Conservation (phyloP, 75 land plant genomes). For the Picea glauca region DNA sequence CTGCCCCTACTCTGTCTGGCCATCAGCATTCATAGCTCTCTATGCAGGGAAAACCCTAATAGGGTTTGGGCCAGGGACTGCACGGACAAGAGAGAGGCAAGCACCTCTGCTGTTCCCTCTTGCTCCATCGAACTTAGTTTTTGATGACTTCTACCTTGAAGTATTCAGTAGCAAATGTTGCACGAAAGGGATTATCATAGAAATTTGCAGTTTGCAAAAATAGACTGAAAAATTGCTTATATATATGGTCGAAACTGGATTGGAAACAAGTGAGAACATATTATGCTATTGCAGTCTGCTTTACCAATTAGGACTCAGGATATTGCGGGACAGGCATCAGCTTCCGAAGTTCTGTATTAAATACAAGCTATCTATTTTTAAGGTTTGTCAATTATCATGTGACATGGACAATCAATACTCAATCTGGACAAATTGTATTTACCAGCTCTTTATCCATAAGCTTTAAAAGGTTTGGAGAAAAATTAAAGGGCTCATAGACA, state of each 20-base stretch:
- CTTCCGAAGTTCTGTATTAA: neutral
- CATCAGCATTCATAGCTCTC: too few relatives aligned
- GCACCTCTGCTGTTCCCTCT: too few relatives aligned
- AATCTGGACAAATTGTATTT: neutral
- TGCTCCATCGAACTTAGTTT: too few relatives aligned
- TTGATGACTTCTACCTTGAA: slow-evolving; percentile 48
- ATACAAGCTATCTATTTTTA: neutral
- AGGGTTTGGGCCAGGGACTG: too few relatives aligned
- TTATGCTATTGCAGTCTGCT: neutral
- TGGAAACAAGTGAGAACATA: slow-evolving; percentile 49
- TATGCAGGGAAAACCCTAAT: too few relatives aligned
- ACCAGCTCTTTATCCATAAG: neutral
- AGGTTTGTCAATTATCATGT: neutral
- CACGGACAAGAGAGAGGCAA: too few relatives aligned
- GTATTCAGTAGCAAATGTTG: slow-evolving; percentile 86
- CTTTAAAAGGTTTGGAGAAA: neutral
- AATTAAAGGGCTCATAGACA: neutral
- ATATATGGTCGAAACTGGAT: slow-evolving; percentile 89
- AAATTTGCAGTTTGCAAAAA: slow-evolving; percentile 95
- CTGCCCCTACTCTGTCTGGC: too few relatives aligned
- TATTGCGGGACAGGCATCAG: neutral
- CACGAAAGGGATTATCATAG: slow-evolving; percentile 97
- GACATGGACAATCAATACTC: neutral
- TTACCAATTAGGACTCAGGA: neutral
- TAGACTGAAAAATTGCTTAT: slow-evolving; percentile 96